Percentiles rank a stretch among this genome's conserved stretches.
These are phyloP conservation scores for Calonectria honghensis DNA, from an alignment of 2,329 filamentous ascomycete genomes.

Conservation along the genomic window DNA sequence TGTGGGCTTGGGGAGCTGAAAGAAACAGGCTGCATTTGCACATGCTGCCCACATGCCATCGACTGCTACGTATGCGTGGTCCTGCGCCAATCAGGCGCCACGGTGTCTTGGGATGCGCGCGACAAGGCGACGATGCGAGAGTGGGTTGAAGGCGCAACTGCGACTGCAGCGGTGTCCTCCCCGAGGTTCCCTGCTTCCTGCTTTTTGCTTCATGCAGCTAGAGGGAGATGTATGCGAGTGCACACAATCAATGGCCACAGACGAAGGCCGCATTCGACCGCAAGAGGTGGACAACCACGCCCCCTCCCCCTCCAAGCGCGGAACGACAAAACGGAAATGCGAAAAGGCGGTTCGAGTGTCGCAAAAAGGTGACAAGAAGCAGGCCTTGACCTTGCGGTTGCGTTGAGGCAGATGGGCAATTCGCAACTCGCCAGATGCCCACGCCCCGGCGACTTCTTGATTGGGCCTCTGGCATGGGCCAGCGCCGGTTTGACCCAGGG, in stretches of 20 bases:
- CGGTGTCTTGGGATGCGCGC: conserved; percentile 12
- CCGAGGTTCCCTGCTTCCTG: conserved; percentile 3
- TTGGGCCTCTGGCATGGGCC: conserved; percentile 6
- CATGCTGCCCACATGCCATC: conserved; percentile 21
- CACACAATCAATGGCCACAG: conserved; percentile 1
- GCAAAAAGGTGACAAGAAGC: background rate
- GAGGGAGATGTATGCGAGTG: conserved; percentile 11
- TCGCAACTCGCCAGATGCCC: conserved; percentile 1
- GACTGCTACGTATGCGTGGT: conserved; percentile 16
- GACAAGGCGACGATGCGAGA: conserved; percentile 16
- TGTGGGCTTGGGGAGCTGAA: conserved; percentile 26
- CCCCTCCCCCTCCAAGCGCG: background rate
- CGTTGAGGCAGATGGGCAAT: background rate
- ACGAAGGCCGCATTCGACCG: conserved; percentile 5
- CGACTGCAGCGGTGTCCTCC: conserved; percentile 13
- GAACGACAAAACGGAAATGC: conserved; percentile 20
- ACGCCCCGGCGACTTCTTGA: conserved; percentile 21
- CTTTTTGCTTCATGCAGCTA: conserved; percentile 21
- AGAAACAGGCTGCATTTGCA: conserved; percentile 28
- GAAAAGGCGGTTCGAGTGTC: background rate
- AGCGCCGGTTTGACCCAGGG: conserved; percentile 7
- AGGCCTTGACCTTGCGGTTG: conserved; percentile 15
- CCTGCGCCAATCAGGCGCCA: conserved; percentile 9
- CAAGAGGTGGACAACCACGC: background rate
- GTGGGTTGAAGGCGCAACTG: conserved; percentile 22